Percentiles rank a stretch among this genome's conserved stretches.
phyloP scores from a whole-genome alignment of 2,329 filamentous ascomycete species.

The Biscogniauxia marginata region DNA sequence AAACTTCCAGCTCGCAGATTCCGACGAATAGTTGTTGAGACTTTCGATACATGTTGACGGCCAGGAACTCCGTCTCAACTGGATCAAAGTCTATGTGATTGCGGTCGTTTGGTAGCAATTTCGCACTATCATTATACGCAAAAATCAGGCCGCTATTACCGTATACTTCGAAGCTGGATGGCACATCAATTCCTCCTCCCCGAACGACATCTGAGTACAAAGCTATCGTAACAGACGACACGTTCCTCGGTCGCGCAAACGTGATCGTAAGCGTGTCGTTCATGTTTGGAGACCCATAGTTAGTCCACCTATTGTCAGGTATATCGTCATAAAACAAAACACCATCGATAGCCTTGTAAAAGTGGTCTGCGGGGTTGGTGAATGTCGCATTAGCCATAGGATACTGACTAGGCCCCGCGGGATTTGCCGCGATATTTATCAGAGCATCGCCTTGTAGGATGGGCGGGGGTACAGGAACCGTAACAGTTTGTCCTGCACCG shows the following conservation, averaged over 20 bases:
- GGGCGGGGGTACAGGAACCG: conserved; percentile 17
- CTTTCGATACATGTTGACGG: conserved; percentile 29
- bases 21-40: conserved; percentile 26
- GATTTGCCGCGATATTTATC: conserved; percentile 44
- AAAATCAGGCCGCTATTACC: conserved; percentile 22
- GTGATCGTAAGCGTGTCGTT: conserved; percentile 36
- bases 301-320: conserved; percentile 41
- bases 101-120: conserved; percentile 27
- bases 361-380: conserved; percentile 32
- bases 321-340: conserved; percentile 40
- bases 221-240: conserved; percentile 34
- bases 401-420: conserved; percentile 32
- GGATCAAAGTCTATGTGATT: conserved; percentile 27
- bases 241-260: conserved; percentile 33
- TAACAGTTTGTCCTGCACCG: conserved; percentile 13
- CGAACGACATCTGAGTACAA: conserved; percentile 33
- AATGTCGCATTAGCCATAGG: conserved; percentile 37
- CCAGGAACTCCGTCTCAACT: conserved; percentile 30
- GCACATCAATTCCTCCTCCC: conserved; percentile 33
- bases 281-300: conserved; percentile 33
- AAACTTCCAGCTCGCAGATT: conserved; percentile 35
- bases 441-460: conserved; percentile 18
- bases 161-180: conserved; percentile 27
- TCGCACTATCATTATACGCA: conserved; percentile 15
- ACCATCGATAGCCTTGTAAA: conserved; percentile 41